Evolutionary conservation across 495 filamentous ascomycete species (phyloP), one percentile per base, ranked within the genome.

Genomic region (Peziza echinospora): DNA sequence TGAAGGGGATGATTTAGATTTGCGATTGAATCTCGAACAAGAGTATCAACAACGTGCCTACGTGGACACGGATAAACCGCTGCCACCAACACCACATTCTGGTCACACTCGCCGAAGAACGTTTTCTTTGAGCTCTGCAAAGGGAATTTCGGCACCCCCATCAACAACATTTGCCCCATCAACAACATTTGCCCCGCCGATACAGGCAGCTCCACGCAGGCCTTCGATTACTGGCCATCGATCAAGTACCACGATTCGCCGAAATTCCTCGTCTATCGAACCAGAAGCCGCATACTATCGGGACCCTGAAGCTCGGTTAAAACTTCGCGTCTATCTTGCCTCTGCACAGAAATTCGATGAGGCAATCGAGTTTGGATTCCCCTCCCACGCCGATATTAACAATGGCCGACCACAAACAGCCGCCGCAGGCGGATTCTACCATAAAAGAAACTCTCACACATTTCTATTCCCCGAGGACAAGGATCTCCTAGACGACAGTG

Each of bases 281-380:
- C 72, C 80, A 19, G 68, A 70, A 39, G 80, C 84, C 0, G 72
- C 79, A 37, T 78, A 93, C 60, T 93, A 93, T 54, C 83, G 82
- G 60, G 84, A 96, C 50, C 84, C 85, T 0, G 83, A 93, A 58
- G 82, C 85, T 28, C 74, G 87, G 28, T 63, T 86, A 43, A 92
- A 87, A 58, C 64, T 94, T 10, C 77, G 84, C 2, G 76, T 84
- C n/a, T 92, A 85, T 51, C 70, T 92, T 2, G 80, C 81, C 16
- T 94, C 87, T 1, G 81, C 84, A 7, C 82, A 93, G 51, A 93
- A 92, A 58, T 93, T 94, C 49, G 89, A 96, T 55, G 86, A 94
- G 64, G 85, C 83, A 1, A 71, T 93, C 45, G 82, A 89, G 57
- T 93, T 89, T 63, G 86, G 87, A 4, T 93, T 94, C 52, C 84